phyloP scores from a whole-genome alignment of 2,329 filamentous ascomycete species.

The Pestalotiopsis sp. region DNA sequence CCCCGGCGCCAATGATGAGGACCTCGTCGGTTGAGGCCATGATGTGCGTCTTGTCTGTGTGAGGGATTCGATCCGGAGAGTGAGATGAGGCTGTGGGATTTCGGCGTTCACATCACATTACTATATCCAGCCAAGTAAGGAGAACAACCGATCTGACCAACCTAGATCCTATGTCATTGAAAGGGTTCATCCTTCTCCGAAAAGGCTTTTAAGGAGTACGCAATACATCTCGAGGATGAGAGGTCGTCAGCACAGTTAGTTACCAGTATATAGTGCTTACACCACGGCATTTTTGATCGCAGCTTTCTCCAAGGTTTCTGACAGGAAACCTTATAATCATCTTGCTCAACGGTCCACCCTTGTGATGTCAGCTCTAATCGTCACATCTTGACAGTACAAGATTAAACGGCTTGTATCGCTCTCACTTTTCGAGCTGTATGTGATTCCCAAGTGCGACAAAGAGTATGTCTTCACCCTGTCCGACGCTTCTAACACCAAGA shows the following conservation, averaged over 20 bases:
- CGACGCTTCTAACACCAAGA: background rate
- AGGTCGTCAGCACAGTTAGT: background rate
- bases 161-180: background rate
- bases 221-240: no score
- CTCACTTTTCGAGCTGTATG: no score
- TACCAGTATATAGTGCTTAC: background rate
- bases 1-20: constrained; percentile 38
- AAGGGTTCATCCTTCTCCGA: no score
- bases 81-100: background rate
- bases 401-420: no score
- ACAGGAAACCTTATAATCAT: background rate
- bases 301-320: background rate
- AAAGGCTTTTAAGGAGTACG: background rate
- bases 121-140: background rate
- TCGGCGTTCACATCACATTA: background rate
- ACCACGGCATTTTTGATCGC: background rate
- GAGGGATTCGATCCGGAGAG: background rate
- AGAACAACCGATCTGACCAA: background rate
- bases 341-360: background rate
- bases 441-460: no score
- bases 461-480: background rate
- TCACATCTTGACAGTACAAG: background rate
- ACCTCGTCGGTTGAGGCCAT: constrained; percentile 17
- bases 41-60: background rate
- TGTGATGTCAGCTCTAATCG: background rate